phyloP scores from a whole-genome alignment of 345 rosid species.

The Pugionium cornutum region DNA sequence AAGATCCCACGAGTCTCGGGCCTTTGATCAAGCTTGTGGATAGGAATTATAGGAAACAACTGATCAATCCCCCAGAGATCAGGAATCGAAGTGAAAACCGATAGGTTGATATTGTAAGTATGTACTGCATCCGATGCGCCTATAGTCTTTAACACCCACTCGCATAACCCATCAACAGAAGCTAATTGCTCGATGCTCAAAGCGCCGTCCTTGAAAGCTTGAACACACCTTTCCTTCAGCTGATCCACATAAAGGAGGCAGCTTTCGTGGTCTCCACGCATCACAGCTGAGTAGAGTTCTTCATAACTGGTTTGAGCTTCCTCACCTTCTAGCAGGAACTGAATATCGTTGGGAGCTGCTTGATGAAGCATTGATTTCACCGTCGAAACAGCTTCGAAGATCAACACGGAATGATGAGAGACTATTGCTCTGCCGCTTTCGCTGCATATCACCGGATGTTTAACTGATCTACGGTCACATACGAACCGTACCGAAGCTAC shows the following conservation, averaged over 20 bases:
- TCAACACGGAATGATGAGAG: slow-evolving; percentile 82
- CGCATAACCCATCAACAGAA: slow-evolving; percentile 84
- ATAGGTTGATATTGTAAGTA: slow-evolving; percentile 80
- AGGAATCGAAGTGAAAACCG: slow-evolving; percentile 91
- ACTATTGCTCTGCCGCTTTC: slow-evolving; percentile 97
- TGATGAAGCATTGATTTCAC: slow-evolving; percentile 33
- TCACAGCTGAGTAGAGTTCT: slow-evolving; percentile 53
- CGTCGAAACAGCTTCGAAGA: slow-evolving; percentile 77
- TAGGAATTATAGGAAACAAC: slow-evolving; percentile 87
- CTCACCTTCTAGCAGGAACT: slow-evolving; percentile 61
- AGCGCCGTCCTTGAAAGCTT: slow-evolving; percentile 77
- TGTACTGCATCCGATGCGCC: slow-evolving; percentile 57
- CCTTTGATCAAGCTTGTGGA: slow-evolving; percentile 74
- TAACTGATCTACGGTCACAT: slow-evolving; percentile 71
- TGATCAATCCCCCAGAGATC: slow-evolving; percentile 97
- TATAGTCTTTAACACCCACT: slow-evolving; percentile 55
- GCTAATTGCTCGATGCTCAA: slow-evolving; percentile 79
- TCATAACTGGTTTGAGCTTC: slow-evolving; percentile 65
- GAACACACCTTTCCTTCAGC: slow-evolving; percentile 79
- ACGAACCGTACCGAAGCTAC: slow-evolving; percentile 63
- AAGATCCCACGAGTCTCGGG: slow-evolving; percentile 70
- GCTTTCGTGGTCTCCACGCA: slow-evolving; percentile 64
- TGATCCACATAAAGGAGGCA: slow-evolving; percentile 72
- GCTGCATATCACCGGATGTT: slow-evolving; percentile 85
- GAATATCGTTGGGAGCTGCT: slow-evolving; percentile 43